phyloP scores from a whole-genome alignment of 441 rosid genomes.

The Dalechampia spathulata region DNA sequence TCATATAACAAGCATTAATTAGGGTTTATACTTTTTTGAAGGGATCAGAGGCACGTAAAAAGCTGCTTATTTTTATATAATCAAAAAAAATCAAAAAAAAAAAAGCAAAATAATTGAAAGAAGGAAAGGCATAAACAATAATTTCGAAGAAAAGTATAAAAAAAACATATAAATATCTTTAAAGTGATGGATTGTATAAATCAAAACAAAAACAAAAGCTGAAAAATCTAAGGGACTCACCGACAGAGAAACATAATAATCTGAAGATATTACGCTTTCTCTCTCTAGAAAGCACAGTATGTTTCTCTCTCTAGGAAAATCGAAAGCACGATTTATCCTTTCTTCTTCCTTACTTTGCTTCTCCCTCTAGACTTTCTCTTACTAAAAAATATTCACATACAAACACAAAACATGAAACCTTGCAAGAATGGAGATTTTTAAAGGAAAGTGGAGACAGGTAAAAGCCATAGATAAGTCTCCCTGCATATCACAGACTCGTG shows the following conservation, averaged over 20 bases:
- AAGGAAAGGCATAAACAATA: too few species aligned
- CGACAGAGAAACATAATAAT: conserved; percentile 20
- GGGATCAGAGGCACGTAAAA: conserved; percentile 27
- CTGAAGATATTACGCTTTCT: conserved; percentile 16
- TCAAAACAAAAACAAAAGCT: conserved; percentile 12
- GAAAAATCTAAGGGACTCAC: conserved; percentile 38
- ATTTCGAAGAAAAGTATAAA: too few species aligned
- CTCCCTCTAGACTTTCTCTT: conserved; percentile 15
- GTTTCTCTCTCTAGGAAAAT: conserved; percentile 8
- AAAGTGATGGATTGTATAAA: conserved; percentile 34
- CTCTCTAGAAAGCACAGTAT: conserved; percentile 27
- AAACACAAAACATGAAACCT: conserved; percentile 32
- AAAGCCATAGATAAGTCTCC: background rate
- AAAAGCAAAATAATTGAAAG: conserved; percentile 7
- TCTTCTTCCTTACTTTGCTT: conserved; percentile 5
- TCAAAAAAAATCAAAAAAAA: conserved; percentile 19
- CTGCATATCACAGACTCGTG: accelerated
- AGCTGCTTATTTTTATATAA: background rate
- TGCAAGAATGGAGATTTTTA: conserved; percentile 50
- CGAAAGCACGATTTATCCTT: too few species aligned
- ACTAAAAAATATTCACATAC: conserved; percentile 7
- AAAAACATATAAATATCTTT: conserved; percentile 7
- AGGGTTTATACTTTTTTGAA: too few species aligned
- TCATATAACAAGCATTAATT: conserved; percentile 15
- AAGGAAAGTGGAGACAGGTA: conserved; percentile 51